Base-by-base conservation (phyloP, 129 eudicot species). In the Artemisia annua region DNA sequence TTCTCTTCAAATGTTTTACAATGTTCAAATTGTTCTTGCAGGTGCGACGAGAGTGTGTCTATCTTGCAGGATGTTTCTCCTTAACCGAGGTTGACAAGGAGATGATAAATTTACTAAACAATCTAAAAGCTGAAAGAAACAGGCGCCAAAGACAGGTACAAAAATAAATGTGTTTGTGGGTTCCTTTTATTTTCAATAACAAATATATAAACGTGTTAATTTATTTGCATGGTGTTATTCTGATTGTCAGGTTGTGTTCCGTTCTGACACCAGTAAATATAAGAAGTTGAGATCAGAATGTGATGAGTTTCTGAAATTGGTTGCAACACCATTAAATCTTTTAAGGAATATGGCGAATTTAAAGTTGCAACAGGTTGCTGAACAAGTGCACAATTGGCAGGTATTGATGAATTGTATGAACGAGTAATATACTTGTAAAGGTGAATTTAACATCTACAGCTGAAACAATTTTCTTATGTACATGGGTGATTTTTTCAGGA, bases 361-460 rank as follows among this genome's bases (percentile, higher is more conserved):
- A 75, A 49, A 16, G 44, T 59, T 74, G 24, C 78, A 87, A 67
- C 57, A 44, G 49, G 61, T 81, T 56, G 65, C 76, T 67, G 79
- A 81, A 32, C 87, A 85, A 77, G 80, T 89, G 65, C 78, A 75
- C 59, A 86, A 86, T 79, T 89, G 87, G 91, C 96, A 86, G 96
- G 96, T 86, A 81, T 57, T 43, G 62, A 48, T 72, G 17, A 52
- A 51, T 48, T 58, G 8, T 13, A 39, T 58, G 53, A 56, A n/a
- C n/a, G 67, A 28, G 48, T 73, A 63, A 63, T 30, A 39, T 39
- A 74, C 56, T 64, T 11, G 53, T 30, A 56, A 18, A 28, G 48
- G 5, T 2, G 17, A 52, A 12, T 19, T 48, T 73, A 46, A 57
- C 35, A 74, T 32, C 17, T 17, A 64, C 65, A 32, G 5, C 64